Percentiles rank a stretch among this genome's conserved stretches.
phyloP scores from a whole-genome alignment of 208 protist species.

The Blastocrithidia nonstop region DNA sequence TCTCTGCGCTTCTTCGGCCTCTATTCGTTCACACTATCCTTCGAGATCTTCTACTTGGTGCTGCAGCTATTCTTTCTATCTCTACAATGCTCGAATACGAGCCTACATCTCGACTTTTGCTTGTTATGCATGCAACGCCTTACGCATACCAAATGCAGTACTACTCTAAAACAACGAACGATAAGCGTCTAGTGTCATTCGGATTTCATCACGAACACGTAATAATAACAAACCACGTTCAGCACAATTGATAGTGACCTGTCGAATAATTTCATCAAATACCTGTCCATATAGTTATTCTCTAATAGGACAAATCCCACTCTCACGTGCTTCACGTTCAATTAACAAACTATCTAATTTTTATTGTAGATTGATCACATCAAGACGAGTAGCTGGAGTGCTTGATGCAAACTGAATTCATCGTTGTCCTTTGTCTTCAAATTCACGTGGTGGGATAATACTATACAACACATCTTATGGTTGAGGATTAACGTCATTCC shows the following conservation, averaged over 20 bases:
- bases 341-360: conserved; percentile 87
- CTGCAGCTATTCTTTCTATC: conserved; percentile 90
- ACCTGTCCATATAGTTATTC: conserved; percentile 95
- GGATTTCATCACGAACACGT: conserved; percentile 94
- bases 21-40: conserved; percentile 62
- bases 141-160: conserved; percentile 94
- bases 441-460: conserved; percentile 82
- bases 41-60: conserved; percentile 69
- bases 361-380: conserved; percentile 90
- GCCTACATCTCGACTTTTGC: conserved; percentile 91
- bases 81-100: conserved; percentile 84
- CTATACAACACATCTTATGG: conserved; percentile 86
- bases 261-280: conserved; percentile 96
- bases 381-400: conserved; percentile 75
- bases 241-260: conserved; percentile 96
- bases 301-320: conserved; percentile 96
- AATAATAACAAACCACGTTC: conserved; percentile 96
- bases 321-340: conserved; percentile 93
- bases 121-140: conserved; percentile 95
- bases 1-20: conserved; percentile 83
- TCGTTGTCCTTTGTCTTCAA: conserved; percentile 61
- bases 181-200: conserved; percentile 77
- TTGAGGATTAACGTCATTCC: conserved; percentile 13
- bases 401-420: conserved; percentile 85
- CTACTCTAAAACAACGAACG: conserved; percentile 72